A percentile compares a stretch with the other conserved stretches of the same genome.
phyloP scores from a whole-genome alignment of 805 yeast genomes.

The Pichia pseudocactophila region DNA sequence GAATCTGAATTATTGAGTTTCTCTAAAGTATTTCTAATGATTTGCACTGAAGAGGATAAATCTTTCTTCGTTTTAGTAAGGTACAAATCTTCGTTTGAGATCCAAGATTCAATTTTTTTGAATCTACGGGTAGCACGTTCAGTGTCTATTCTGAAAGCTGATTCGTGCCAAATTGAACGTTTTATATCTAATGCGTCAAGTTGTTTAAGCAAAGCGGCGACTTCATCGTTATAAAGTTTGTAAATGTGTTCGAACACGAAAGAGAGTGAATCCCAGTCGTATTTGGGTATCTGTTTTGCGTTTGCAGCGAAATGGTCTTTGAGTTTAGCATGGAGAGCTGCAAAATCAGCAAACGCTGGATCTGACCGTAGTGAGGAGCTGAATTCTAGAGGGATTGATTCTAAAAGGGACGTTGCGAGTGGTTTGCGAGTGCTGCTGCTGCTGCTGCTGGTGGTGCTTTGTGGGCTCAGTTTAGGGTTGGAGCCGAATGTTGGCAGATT shows the following conservation, averaged over 20 bases:
- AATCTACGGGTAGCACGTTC: constrained; percentile 16
- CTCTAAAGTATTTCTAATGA: constrained; percentile 17
- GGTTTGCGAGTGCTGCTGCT: background rate
- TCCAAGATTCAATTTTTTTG: constrained; percentile 15
- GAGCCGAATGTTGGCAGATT: no score
- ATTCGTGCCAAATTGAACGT: constrained; percentile 21
- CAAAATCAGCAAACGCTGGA: background rate
- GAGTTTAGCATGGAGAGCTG: background rate
- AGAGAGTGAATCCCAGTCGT: constrained; percentile 20
- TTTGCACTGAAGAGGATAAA: constrained; percentile 14
- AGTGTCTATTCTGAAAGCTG: constrained; percentile 19
- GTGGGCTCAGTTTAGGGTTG: no score
- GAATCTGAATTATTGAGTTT: constrained; percentile 5
- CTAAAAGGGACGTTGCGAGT: background rate
- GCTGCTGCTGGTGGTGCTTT: background rate
- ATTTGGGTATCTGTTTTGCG: constrained; percentile 13
- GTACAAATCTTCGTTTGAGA: constrained; percentile 12
- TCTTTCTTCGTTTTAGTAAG: constrained; percentile 13
- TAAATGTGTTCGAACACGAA: constrained; percentile 18
- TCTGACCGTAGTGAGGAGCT: background rate
- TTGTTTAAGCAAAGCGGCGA: constrained; percentile 15
- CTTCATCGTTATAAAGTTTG: constrained; percentile 16
- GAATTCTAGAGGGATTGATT: background rate
- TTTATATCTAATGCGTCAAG: constrained; percentile 17
- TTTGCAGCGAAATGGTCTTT: background rate